These are phyloP conservation scores for Mycena amicta DNA, from an alignment of 768 basidiomycete genomes.

Conservation along the genomic window DNA sequence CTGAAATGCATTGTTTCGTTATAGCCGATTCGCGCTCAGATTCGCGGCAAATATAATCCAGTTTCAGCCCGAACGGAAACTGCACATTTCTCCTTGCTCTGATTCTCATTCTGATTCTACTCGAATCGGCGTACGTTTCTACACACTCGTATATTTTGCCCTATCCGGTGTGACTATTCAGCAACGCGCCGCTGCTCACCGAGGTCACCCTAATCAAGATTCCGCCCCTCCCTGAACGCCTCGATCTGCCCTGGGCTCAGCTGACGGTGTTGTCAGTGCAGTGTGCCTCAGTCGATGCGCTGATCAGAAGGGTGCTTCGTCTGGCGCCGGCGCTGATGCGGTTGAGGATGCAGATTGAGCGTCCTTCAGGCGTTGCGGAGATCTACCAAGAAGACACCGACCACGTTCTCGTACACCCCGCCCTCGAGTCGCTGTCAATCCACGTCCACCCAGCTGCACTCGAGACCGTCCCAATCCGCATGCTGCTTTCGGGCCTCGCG, in stretches of 20 bases:
- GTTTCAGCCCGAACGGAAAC: too few relatives aligned
- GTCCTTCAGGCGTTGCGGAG: neutral
- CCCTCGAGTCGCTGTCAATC: neutral
- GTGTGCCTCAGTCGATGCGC: neutral
- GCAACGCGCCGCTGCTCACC: neutral
- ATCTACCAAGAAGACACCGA: neutral
- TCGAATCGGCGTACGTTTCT: too few relatives aligned
- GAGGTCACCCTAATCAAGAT: neutral
- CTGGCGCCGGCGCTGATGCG: neutral
- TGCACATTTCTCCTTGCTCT: too few relatives aligned
- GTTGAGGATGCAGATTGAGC: neutral
- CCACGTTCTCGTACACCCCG: neutral
- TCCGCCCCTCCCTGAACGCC: neutral
- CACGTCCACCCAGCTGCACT: neutral
- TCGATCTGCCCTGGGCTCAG: neutral
- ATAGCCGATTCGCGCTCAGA: too few relatives aligned
- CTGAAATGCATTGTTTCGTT: too few relatives aligned
- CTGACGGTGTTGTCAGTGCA: neutral
- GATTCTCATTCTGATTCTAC: too few relatives aligned
- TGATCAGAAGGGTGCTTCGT: neutral
- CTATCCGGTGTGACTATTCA: too few relatives aligned
- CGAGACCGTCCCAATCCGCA: neutral
- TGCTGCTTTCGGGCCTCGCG: neutral
- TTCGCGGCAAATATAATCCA: too few relatives aligned
- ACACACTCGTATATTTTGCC: too few relatives aligned